Evolutionary conservation across 495 filamentous ascomycete genomes (phyloP), one percentile per base, ranked within the genome.

Genomic region (Gamarada debralockiae): DNA sequence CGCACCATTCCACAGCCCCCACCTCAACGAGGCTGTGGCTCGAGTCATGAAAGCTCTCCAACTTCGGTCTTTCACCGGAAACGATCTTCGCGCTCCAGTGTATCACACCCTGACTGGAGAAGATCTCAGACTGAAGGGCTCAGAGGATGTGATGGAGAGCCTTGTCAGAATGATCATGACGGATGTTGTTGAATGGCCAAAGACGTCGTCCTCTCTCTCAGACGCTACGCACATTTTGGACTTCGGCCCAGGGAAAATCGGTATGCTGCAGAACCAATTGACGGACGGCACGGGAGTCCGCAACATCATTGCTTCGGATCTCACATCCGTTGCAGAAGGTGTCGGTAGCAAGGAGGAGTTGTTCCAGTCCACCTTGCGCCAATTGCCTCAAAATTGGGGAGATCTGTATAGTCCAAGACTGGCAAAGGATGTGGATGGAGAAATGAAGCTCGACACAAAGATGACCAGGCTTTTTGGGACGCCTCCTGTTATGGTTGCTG

Each of bases 241-340:
- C 70, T 97, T 97, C 57, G 92, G 92, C 17, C 92, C 92, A 9
- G 92, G 92, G 55, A 92, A 92, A 25, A 83, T 96, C 38, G 92
- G 92, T 49, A 86, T 93, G 12, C 73, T 97, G 33, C 96, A 90
- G 15, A 93, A 92, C 75, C 84, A 89, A 24, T 96, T 92, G 75
- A 97, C 95, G 72, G 91, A 96, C 58, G 92, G 92, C 41, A 95
- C 89, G 24, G 92, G 92, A 56, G 92, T 96, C 18, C 88, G 92
- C 38, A 86, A 95, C 49, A 92, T 97, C 51, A 77, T 23, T 88
- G 90, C 40, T 68, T 29, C 27, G 4, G 27, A 29, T 5, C 10
- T 29, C 27, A 29, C 27, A 10, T 5, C 27, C 10, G 4, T 76
- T 20, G 90, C 95, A 61, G 85, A 96, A 36, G 1, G 20, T 14